These are phyloP conservation scores for Amphicarpaea edgeworthii DNA, from an alignment of 306 rosid genomes.

Conservation along the genomic window DNA sequence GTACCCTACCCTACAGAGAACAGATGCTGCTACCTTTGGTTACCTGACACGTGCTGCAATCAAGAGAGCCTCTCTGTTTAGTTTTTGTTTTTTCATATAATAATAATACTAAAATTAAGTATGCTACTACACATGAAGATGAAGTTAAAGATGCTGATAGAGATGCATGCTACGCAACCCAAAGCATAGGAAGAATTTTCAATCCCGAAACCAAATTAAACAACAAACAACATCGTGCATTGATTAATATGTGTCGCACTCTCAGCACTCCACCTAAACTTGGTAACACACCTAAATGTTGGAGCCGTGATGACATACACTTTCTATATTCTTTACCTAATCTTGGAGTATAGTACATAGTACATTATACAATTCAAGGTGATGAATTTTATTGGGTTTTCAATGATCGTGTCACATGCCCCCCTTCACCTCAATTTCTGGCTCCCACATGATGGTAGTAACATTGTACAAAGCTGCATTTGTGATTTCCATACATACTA, in stretches of 20 bases:
- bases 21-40: too few relatives aligned
- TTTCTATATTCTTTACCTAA: constrained; percentile 34
- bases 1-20: too few relatives aligned
- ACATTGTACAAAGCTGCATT: not conserved
- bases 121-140: not conserved
- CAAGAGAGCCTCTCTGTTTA: too few relatives aligned
- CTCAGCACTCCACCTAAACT: not conserved
- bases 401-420: constrained; percentile 25
- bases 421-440: not conserved
- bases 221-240: too few relatives aligned
- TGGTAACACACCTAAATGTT: constrained; percentile 16
- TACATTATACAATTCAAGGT: too few relatives aligned
- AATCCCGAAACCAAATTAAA: too few relatives aligned
- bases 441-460: constrained; percentile 8
- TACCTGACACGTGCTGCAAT: too few relatives aligned
- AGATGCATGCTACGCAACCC: not conserved
- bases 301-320: not conserved
- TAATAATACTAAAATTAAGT: too few relatives aligned
- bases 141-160: not conserved
- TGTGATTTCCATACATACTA: constrained; percentile 5
- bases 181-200: not conserved
- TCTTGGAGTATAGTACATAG: constrained; percentile 2
- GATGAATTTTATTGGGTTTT: constrained; percentile 23
- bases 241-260: constrained; percentile 4
- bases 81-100: too few relatives aligned